Evolutionary conservation across 805 yeast species (phyloP).

Genomic region (Candida silvicultrix): DNA sequence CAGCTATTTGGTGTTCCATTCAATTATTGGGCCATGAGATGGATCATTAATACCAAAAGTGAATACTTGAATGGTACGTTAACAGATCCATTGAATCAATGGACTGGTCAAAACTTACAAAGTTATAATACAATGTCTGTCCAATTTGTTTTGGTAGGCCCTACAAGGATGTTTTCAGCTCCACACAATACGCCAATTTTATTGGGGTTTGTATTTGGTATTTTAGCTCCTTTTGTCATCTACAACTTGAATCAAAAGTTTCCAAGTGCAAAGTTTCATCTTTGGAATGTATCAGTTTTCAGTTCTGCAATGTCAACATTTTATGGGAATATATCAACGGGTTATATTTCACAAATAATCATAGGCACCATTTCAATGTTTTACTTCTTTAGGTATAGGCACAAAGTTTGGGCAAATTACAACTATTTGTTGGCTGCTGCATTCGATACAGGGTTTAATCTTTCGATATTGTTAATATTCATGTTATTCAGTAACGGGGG

Average conservation of each 20-base stretch:
- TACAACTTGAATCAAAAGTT: not conserved
- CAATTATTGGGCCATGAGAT: constrained; percentile 40
- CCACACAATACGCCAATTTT: not conserved
- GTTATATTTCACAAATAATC: constrained; percentile 18
- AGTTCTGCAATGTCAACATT: not conserved
- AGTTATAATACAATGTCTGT: constrained; percentile 1
- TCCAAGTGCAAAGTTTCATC: not conserved
- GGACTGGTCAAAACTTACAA: constrained; percentile 2
- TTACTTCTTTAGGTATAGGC: constrained; percentile 39
- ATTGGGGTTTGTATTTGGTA: constrained; percentile 1
- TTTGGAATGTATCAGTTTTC: not conserved
- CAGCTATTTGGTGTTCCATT: constrained; percentile 47
- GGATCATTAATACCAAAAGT: constrained; percentile 36
- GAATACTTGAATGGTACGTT: constrained; percentile 19
- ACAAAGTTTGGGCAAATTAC: constrained; percentile 47
- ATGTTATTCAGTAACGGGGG: constrained; percentile 44
- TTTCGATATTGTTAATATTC: constrained; percentile 39
- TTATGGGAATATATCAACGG: constrained; percentile 1
- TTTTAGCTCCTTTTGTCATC: not conserved
- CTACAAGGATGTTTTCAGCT: not conserved
- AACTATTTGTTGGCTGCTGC: constrained; percentile 47
- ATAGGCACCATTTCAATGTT: constrained; percentile 39
- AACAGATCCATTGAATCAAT: constrained; percentile 2
- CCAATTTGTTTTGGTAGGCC: constrained; percentile 3
- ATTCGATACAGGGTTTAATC: constrained; percentile 52